Evolutionary conservation across 306 rosid genomes (phyloP).

Genomic region (Castanopsis chinensis): DNA sequence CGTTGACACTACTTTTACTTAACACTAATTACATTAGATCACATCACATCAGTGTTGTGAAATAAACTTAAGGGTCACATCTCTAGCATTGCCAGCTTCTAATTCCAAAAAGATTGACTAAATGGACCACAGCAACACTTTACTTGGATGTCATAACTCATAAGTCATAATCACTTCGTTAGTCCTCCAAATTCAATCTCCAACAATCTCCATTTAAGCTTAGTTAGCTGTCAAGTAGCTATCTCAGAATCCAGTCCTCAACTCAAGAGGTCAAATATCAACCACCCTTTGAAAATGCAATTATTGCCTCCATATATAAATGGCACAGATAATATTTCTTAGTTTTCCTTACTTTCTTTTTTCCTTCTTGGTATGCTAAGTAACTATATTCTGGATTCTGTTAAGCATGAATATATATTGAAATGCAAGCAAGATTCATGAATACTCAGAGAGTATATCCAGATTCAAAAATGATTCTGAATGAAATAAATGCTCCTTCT

Average conservation of each 20-base stretch:
- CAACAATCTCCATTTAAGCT: background rate
- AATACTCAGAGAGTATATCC: background rate
- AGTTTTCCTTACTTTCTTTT: background rate
- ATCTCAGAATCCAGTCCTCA: background rate
- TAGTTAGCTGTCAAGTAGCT: background rate
- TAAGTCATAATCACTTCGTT: background rate
- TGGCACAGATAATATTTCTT: background rate
- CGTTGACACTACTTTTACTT: no score
- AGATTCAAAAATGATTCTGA: background rate
- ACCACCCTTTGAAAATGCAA: background rate
- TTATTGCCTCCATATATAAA: background rate
- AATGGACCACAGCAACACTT: background rate
- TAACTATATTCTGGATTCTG: background rate
- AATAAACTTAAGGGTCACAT: background rate
- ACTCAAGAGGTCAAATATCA: background rate
- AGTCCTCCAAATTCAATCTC: background rate
- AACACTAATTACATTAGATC: no score
- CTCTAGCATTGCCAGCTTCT: background rate
- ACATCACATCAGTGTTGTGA: no score
- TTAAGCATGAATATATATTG: background rate
- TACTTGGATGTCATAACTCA: background rate
- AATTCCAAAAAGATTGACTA: background rate
- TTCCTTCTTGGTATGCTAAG: background rate
- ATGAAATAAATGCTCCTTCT: background rate
- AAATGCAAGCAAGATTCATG: background rate